Evolutionary conservation across 495 filamentous ascomycete species (phyloP).

Genomic region (Aspergillus asperescens): DNA sequence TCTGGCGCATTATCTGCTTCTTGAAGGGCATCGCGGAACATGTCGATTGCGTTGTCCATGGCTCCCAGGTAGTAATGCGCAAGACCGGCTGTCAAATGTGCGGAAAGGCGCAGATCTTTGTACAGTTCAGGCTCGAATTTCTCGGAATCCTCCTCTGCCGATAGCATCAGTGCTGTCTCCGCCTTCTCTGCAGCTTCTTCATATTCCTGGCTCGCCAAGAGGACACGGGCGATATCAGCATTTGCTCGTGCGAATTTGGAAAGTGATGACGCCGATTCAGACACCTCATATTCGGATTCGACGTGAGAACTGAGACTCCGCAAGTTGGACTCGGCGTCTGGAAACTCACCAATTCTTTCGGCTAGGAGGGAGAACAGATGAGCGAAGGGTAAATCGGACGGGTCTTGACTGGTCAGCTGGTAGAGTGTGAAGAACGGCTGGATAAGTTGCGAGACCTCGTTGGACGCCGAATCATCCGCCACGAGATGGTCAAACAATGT

Average conservation of each 20-base stretch:
- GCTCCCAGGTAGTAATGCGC: constrained; percentile 64
- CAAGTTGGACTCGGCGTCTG: constrained; percentile 59
- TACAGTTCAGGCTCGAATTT: constrained; percentile 54
- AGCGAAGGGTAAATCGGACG: constrained; percentile 60
- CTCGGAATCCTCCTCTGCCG: constrained; percentile 50
- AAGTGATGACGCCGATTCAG: constrained; percentile 68
- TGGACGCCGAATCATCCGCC: constrained; percentile 46
- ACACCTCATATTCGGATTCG: constrained; percentile 76
- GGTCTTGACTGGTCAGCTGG: constrained; percentile 66
- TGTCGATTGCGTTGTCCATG: constrained; percentile 61
- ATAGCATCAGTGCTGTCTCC: constrained; percentile 65
- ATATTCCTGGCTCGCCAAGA: constrained; percentile 62
- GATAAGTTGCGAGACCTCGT: constrained; percentile 57
- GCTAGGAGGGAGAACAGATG: constrained; percentile 77
- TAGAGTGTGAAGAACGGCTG: constrained; percentile 82
- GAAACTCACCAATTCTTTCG: constrained; percentile 67
- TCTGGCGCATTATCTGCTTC: constrained; percentile 77
- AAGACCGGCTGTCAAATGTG: constrained; percentile 80
- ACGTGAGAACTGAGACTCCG: constrained; percentile 58
- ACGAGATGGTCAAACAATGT: constrained; percentile 76
- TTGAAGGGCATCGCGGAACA: constrained; percentile 75
- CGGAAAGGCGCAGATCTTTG: constrained; percentile 66
- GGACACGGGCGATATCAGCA: constrained; percentile 73
- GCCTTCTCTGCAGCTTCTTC: constrained; percentile 64
- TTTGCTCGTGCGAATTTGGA: constrained; percentile 77